Evolutionary conservation across 2,329 filamentous ascomycete genomes (phyloP).

Genomic region (Apiospora phragmitis): DNA sequence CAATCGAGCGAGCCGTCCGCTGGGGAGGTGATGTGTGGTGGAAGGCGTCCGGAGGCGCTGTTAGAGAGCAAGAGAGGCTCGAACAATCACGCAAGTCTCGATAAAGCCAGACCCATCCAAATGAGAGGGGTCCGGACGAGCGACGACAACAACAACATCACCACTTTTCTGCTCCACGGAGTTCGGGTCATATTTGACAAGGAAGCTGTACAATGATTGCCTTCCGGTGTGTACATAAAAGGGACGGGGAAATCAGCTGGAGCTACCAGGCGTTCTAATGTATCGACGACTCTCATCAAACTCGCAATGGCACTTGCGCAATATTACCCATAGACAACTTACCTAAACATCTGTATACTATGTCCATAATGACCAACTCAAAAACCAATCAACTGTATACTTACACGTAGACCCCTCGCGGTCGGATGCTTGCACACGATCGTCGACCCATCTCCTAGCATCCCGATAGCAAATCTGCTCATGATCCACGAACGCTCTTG

Average conservation of each 20-base stretch:
- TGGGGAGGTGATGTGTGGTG: constrained; percentile 96
- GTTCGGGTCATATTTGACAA: constrained; percentile 7
- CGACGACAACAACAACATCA: background rate
- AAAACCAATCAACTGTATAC: background rate
- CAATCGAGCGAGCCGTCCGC: constrained; percentile 78
- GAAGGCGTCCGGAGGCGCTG: constrained; percentile 75
- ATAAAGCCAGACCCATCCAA: background rate
- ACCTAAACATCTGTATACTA: background rate
- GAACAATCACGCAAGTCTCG: constrained; percentile 12
- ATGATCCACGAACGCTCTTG: background rate
- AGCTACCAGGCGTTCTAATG: background rate
- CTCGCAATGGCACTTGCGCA: background rate
- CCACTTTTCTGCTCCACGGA: constrained; percentile 13
- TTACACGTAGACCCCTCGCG: background rate
- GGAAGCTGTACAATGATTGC: background rate
- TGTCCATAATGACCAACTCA: background rate
- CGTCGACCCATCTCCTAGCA: background rate
- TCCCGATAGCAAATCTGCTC: background rate
- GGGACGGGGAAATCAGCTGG: background rate
- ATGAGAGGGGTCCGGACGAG: background rate
- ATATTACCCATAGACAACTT: background rate
- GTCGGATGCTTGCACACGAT: background rate
- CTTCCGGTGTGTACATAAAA: background rate
- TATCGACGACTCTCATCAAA: background rate
- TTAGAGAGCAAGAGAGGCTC: constrained; percentile 44